Evolutionary conservation across 306 rosid species (phyloP), one percentile per base, ranked within the genome.

Genomic region (Arachis hypogaea): DNA sequence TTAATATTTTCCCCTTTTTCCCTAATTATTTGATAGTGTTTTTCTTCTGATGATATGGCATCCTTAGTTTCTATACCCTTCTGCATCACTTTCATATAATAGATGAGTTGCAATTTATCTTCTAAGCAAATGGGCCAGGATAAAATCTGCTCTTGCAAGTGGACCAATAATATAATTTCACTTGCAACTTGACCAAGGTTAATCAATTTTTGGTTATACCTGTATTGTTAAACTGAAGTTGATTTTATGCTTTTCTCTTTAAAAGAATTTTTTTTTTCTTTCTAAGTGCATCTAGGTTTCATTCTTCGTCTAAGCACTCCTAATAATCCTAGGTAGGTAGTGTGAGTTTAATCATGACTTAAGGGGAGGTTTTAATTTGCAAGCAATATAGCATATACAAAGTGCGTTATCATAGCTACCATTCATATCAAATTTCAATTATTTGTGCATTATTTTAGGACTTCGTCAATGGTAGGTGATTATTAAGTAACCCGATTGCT

Each of bases 141-240:
- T 76, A 64, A 42, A 33, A 33, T 60, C 1, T 59, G 81, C n/a
- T 60, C 41, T 40, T 78, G 18, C 79, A 60, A 66, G 83, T 66
- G 81, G 83, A 75, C 68, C 57, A n/a, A 8, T 29, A n/a, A 8
- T 29, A 60, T 78, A 57, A 74, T 28, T 69, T 68, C 38, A 51
- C 40, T 72, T 71, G 62, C 83, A 80, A 80, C 63, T 75, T 69
- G 84, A 74, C 62, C 63, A 3, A 49, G 55, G 0, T 49, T n/a
- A 0, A 0, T 49, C 14, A 2, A 11, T 49, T 11, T 12, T 49
- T n/a, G 10, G 7, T 7, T 43, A 5, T 9, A 46, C 11, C 51
- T 8, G 11, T 11, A 49, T 49, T 4, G 50, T 28, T 65, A 59
- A 72, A 49, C 64, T 28, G 45, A 42, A 73, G 33, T 49, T 77